A percentile compares a stretch with the other conserved stretches of the same genome.
phyloP scores from a whole-genome alignment of 2,329 filamentous ascomycete genomes.

The Acephala macrosclerotiorum region DNA sequence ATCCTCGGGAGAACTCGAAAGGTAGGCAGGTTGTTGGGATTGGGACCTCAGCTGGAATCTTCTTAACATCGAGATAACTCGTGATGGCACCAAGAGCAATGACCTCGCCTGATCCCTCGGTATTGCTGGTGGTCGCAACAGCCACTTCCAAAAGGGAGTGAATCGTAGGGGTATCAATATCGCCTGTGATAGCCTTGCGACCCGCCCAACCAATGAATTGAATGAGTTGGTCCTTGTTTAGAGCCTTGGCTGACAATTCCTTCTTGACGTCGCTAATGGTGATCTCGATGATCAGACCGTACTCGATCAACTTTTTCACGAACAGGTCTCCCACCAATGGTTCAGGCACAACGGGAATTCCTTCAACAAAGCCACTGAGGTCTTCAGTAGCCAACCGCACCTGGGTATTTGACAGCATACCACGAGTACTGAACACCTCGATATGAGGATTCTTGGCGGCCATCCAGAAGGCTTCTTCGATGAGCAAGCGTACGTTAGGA shows the following conservation, averaged over 20 bases:
- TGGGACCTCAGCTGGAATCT: constrained; percentile 82
- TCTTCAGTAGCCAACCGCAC: constrained; percentile 79
- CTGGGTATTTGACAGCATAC: constrained; percentile 82
- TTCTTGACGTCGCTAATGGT: constrained; percentile 85
- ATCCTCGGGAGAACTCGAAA: constrained; percentile 78
- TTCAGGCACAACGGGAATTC: constrained; percentile 85
- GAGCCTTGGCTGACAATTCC: constrained; percentile 82
- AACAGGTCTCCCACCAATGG: constrained; percentile 78
- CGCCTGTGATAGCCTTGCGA: constrained; percentile 72
- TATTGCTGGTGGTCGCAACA: constrained; percentile 71
- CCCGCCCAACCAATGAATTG: constrained; percentile 88
- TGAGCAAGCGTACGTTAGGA: constrained; percentile 79
- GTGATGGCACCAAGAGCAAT: constrained; percentile 79
- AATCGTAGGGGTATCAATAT: constrained; percentile 74
- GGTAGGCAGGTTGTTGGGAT: constrained; percentile 84
- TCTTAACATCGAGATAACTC: constrained; percentile 77
- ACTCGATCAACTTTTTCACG: constrained; percentile 80
- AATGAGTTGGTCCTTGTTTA: constrained; percentile 78
- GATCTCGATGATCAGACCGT: constrained; percentile 86
- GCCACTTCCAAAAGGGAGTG: constrained; percentile 79
- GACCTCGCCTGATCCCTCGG: constrained; percentile 69
- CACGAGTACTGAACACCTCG: constrained; percentile 87
- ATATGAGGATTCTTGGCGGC: constrained; percentile 84
- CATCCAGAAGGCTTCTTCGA: constrained; percentile 97
- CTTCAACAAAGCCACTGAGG: constrained; percentile 77